These are phyloP conservation scores for Candida germanica DNA, from an alignment of 805 yeast genomes.

Conservation along the genomic window DNA sequence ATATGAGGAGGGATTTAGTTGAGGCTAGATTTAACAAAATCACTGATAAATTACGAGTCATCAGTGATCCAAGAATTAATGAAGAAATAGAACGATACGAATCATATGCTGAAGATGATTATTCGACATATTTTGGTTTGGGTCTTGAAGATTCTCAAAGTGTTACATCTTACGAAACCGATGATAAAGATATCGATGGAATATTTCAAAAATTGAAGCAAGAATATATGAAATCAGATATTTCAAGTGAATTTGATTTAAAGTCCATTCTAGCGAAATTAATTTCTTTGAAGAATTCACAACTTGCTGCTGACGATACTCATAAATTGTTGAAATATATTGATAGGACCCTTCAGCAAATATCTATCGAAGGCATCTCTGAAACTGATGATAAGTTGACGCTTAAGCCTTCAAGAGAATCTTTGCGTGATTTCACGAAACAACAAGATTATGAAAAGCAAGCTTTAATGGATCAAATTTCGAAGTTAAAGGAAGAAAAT, in stretches of 20 bases:
- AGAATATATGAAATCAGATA: constrained; percentile 5
- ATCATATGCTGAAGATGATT: constrained; percentile 38
- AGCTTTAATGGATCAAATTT: constrained; percentile 17
- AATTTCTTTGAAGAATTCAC: constrained; percentile 21
- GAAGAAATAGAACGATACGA: constrained; percentile 40
- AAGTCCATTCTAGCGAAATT: constrained; percentile 25
- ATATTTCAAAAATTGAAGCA: constrained; percentile 11
- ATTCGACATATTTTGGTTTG: constrained; percentile 16
- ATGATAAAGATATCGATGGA: constrained; percentile 13
- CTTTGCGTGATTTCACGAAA: constrained; percentile 33
- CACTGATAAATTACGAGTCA: constrained; percentile 30
- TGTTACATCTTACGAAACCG: constrained; percentile 4
- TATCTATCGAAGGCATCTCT: constrained; percentile 15
- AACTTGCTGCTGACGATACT: constrained; percentile 21
- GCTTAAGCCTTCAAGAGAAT: constrained; percentile 23
- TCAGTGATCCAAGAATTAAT: constrained; percentile 29
- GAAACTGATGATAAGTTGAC: constrained; percentile 4
- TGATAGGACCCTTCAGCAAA: constrained; percentile 30
- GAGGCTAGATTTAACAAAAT: constrained; percentile 35
- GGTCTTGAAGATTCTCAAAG: constrained; percentile 8
- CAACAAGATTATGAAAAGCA: constrained; percentile 28
- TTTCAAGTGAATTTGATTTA: constrained; percentile 11
- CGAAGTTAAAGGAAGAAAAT: constrained; percentile 17
- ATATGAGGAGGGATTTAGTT: constrained; percentile 33
- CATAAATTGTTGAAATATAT: constrained; percentile 24